Evolutionary conservation across 2,329 filamentous ascomycete genomes (phyloP).

Genomic region (Fusarium domesticum): DNA sequence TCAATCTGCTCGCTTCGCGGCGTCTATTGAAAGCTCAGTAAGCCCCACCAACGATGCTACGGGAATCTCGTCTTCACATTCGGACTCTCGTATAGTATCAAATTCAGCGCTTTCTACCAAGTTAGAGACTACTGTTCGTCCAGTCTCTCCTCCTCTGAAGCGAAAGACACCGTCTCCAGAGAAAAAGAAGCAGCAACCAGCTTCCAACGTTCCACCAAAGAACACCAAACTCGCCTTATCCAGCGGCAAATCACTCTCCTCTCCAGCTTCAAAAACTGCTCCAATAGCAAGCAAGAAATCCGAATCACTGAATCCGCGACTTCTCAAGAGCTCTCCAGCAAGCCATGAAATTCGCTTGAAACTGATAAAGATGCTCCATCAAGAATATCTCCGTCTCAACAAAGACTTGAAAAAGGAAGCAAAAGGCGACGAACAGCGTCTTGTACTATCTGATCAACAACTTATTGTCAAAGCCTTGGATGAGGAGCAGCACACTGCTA

Average conservation of each 20-base stretch:
- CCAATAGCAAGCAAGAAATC: slow-evolving; percentile 27
- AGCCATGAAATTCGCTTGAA: slow-evolving; percentile 54
- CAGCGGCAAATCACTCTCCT: slow-evolving; percentile 17
- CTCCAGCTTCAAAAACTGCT: slow-evolving; percentile 14
- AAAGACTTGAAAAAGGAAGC: slow-evolving; percentile 53
- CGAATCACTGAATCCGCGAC: slow-evolving; percentile 65
- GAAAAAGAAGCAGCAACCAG: slow-evolving; percentile 7
- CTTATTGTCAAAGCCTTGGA: slow-evolving; percentile 68
- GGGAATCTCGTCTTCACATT: slow-evolving; percentile 3
- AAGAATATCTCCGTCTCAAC: slow-evolving; percentile 66
- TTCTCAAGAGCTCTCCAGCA: slow-evolving; percentile 57
- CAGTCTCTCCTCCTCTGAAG: slow-evolving; percentile 37
- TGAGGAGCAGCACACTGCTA: slow-evolving; percentile 73
- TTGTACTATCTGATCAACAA: slow-evolving; percentile 61
- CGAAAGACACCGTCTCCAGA: slow-evolving; percentile 17
- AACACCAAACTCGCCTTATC: slow-evolving; percentile 5
- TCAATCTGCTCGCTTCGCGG: slow-evolving; percentile 9
- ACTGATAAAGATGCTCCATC: slow-evolving; percentile 62
- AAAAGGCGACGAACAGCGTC: slow-evolving; percentile 46
- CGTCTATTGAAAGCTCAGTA: slow-evolving; percentile 8
- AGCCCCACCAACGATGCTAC: slow-evolving; percentile 6
- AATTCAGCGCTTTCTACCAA: slow-evolving; percentile 7
- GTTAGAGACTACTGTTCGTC: slow-evolving; percentile 26
- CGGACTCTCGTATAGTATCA: slow-evolving; percentile 2
- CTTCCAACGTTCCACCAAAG: slow-evolving; percentile 7